Evolutionary conservation across 2,329 filamentous ascomycete genomes (phyloP), one percentile per base, ranked within the genome.

Genomic region (Xylariaceae sp.): DNA sequence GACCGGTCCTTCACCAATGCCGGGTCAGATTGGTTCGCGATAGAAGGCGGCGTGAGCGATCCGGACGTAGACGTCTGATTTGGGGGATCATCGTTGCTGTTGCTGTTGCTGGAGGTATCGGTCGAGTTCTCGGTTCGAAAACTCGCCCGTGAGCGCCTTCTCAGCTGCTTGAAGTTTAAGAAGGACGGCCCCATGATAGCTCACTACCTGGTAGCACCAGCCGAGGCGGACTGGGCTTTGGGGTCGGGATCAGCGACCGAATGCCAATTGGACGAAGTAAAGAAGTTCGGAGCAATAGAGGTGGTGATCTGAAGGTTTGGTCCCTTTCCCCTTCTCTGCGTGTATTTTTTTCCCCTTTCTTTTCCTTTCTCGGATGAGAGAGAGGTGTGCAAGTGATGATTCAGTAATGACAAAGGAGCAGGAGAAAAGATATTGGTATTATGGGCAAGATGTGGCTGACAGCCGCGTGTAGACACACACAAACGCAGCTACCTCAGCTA

Each of bases 41-140:
- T 74, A n/a, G 84, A 86, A 0, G 87, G 86, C 29, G 87, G 85
- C 37, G 88, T 89, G 34, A 83, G 69, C 37, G 84, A 84, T 55
- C 82, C 87, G 59, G 76, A 85, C 11, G 79, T 81, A 29, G 78
- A 77, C 39, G 79, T 73, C 24, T 78, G 80, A 11, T 26, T 26
- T 11, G 6, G 22, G 22, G 6, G 22, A 26, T 26, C 22, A 26
- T 26, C 22, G 53, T 74, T 76, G 53, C 78, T 73, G 57, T 67
- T 72, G 48, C 74, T 76, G 58, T 80, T 79, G 61, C 78, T 81
- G 35, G 77, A 79, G 8, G 74, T 74, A 54, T 84, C 79, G 36
- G 74, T 79, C 31, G 80, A 79, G 47, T 72, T 74, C 31, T 78
- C 76, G 36, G 79, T 82, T 44, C 77, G 80, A 66, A 89, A 84